These are phyloP conservation scores for Lithocarpus polystachyus DNA, from an alignment of 306 rosid genomes.

Conservation along the genomic window DNA sequence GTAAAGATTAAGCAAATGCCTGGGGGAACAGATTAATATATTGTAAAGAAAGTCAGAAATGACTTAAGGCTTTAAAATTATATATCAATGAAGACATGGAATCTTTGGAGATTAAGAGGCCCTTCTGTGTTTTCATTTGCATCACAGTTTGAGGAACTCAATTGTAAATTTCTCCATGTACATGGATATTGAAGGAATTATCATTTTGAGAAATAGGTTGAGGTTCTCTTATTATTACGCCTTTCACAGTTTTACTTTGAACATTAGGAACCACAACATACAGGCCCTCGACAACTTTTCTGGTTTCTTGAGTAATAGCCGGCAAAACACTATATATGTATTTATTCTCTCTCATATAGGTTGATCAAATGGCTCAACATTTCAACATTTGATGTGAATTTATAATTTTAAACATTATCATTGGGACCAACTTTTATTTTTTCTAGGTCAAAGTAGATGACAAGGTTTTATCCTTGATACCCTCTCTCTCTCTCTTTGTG, in stretches of 20 bases:
- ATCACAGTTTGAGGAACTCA: background rate
- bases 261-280: background rate
- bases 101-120: background rate
- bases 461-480: background rate
- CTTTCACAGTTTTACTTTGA: background rate
- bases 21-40: background rate
- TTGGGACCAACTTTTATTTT: background rate
- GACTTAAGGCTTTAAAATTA: background rate
- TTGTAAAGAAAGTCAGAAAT: background rate
- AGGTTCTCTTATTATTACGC: background rate
- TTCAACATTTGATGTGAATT: background rate
- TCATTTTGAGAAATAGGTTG: background rate
- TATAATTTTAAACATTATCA: background rate
- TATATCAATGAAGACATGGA: background rate
- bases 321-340: background rate
- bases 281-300: background rate
- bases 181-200: background rate
- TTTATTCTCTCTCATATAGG: background rate
- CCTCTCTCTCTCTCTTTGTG: background rate
- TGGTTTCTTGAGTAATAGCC: background rate
- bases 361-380: background rate
- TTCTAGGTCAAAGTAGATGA: background rate
- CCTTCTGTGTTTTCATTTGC: background rate
- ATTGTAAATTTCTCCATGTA: too few species aligned
- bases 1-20: background rate